Conservation (phyloP, 116 monocot species). For the Posidonia oceanica region DNA sequence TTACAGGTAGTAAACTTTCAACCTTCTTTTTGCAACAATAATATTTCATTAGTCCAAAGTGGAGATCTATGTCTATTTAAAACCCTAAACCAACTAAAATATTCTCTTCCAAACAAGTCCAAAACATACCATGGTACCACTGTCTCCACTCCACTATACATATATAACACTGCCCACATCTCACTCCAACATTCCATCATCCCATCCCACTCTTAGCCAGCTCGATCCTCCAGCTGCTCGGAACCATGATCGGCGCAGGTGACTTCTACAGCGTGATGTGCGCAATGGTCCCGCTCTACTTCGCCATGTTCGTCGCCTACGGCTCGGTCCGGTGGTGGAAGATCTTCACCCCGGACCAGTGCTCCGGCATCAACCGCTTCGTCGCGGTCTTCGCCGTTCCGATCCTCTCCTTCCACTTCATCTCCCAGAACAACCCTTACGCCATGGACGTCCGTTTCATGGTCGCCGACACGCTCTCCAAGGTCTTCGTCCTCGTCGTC, state of each 20-base stretch:
- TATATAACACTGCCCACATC: too few species aligned
- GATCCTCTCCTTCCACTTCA: constrained; percentile 62
- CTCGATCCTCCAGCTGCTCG: too few species aligned
- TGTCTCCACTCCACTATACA: too few species aligned
- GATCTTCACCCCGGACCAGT: constrained; percentile 46
- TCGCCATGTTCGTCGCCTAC: constrained; percentile 53
- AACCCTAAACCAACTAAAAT: too few species aligned
- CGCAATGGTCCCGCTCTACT: constrained; percentile 50
- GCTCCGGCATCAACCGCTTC: constrained; percentile 61
- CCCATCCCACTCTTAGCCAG: too few species aligned
- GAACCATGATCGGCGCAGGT: constrained; percentile 28
- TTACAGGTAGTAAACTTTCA: too few species aligned
- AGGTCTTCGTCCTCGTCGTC: constrained; percentile 26
- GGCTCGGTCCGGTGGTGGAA: constrained; percentile 31
- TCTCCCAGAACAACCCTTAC: constrained; percentile 46
- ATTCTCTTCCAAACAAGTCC: too few species aligned
- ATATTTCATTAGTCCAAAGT: too few species aligned
- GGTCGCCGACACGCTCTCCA: constrained; percentile 47
- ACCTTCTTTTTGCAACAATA: too few species aligned
- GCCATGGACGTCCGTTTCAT: constrained; percentile 42
- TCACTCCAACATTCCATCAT: too few species aligned
- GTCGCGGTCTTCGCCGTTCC: constrained; percentile 64
- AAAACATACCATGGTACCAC: too few species aligned
- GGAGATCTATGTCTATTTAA: too few species aligned
- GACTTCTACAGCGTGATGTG: constrained; percentile 56